Evolutionary conservation across 1,139 yeast species (phyloP).

Genomic region (Saccharomyces hybrid): DNA sequence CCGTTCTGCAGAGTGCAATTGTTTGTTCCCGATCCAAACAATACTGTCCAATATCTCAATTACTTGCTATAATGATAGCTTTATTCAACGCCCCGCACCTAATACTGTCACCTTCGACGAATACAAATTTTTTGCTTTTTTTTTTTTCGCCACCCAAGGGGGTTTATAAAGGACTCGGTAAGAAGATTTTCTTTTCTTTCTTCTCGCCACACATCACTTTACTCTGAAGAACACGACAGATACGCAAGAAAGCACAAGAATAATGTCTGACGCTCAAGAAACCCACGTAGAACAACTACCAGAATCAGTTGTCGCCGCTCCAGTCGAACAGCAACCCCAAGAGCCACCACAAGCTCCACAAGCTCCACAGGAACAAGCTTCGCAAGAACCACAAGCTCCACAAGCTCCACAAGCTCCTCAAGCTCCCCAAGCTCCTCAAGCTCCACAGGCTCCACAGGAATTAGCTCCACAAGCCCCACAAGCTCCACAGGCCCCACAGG

Average conservation of each 20-base stretch:
- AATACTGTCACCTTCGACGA: too few relatives aligned
- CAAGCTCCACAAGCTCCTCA: conserved; percentile 7
- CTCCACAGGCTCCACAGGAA: conserved; percentile 5
- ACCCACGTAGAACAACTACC: conserved; percentile 12
- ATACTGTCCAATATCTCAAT: background rate
- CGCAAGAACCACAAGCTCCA: background rate
- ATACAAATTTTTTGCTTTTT: conserved; percentile 1
- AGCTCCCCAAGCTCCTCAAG: conserved; percentile 4
- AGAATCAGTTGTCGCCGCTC: conserved; percentile 5
- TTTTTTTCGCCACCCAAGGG: conserved; percentile 1
- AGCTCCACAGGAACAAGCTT: background rate
- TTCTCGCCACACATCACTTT: background rate
- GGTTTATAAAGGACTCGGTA: background rate
- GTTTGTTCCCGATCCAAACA: background rate
- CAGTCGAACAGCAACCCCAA: conserved; percentile 5
- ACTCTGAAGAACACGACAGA: background rate
- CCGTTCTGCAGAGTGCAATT: background rate
- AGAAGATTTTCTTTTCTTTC: background rate
- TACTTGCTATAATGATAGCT: background rate
- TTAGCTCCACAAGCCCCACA: conserved; percentile 8
- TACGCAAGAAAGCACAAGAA: conserved; percentile 1
- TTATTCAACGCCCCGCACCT: background rate
- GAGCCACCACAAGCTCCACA: conserved; percentile 3
- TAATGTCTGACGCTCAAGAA: conserved; percentile 12
- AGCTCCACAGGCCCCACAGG: conserved; percentile 9